phyloP scores from a whole-genome alignment of 2,329 filamentous ascomycete species.

The Ramularia collo-cygni region DNA sequence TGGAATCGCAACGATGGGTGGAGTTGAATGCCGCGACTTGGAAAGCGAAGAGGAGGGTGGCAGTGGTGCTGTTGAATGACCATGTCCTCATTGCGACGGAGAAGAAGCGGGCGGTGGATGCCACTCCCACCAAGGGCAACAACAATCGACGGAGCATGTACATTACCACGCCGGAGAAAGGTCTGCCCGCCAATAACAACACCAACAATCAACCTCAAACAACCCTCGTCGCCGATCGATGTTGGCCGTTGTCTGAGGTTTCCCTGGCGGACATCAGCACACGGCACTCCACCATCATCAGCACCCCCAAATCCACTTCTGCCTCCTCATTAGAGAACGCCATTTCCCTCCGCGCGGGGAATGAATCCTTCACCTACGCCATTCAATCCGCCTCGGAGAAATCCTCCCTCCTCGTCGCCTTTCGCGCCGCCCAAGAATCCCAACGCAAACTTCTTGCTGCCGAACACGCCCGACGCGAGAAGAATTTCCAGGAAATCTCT shows the following conservation, averaged over 20 bases:
- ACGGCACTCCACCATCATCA: constrained; percentile 15
- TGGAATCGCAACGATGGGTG: constrained; percentile 90
- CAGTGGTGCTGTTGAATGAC: constrained; percentile 89
- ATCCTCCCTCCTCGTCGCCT: constrained; percentile 72
- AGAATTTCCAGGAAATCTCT: constrained; percentile 36
- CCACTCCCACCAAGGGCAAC: constrained; percentile 13
- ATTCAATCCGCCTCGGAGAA: constrained; percentile 71
- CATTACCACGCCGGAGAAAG: not conserved
- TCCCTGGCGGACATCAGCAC: constrained; percentile 80
- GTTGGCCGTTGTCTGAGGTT: constrained; percentile 88
- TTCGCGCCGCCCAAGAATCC: constrained; percentile 88
- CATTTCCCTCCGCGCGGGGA: constrained; percentile 81
- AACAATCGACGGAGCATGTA: constrained; percentile 27
- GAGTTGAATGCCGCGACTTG: constrained; percentile 96
- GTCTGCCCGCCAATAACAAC: constrained; percentile 40
- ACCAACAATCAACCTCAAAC: constrained; percentile 29
- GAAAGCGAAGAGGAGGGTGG: constrained; percentile 82
- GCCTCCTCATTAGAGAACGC: constrained; percentile 62
- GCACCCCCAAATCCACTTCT: constrained; percentile 35
- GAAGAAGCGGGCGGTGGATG: constrained; percentile 61
- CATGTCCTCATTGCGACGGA: constrained; percentile 89
- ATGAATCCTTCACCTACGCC: constrained; percentile 90
- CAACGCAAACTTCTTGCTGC: constrained; percentile 77
- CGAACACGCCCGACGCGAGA: constrained; percentile 81
- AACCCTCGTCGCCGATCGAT: constrained; percentile 87